These are phyloP conservation scores for Fusarium irregulare DNA, from an alignment of 2,329 filamentous ascomycete genomes.

Conservation along the genomic window DNA sequence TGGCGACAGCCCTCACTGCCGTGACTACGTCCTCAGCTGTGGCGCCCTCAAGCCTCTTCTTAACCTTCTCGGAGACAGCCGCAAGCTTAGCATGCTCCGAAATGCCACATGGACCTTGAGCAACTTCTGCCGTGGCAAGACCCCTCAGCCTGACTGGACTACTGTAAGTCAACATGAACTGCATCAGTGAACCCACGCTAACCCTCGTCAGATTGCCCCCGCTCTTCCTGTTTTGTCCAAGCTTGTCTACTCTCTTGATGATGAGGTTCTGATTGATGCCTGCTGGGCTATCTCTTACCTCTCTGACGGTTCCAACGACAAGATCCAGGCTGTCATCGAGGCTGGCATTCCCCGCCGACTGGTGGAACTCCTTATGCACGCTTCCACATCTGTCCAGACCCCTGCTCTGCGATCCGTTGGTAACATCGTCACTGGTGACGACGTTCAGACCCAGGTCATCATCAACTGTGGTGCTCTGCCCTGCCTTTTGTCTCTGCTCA, in stretches of 20 bases:
- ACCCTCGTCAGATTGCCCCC: conserved; percentile 78
- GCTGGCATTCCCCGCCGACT: conserved; percentile 95
- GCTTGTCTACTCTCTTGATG: conserved; percentile 97
- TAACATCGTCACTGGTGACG: conserved; percentile 98
- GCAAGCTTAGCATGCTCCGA: conserved; percentile 98
- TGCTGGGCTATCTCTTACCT: conserved; percentile 99
- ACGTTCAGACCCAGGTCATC: conserved; percentile 98
- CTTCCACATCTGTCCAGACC: conserved; percentile 97
- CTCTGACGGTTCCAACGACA: conserved; percentile 97
- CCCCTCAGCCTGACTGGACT: conserved; percentile 96
- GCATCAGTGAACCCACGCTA: conserved; percentile 9
- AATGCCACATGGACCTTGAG: conserved; percentile 99
- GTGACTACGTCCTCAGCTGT: conserved; percentile 93
- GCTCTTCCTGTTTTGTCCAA: conserved; percentile 95
- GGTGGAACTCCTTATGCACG: conserved; percentile 97
- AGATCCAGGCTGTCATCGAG: conserved; percentile 99
- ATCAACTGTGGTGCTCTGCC: conserved; percentile 97
- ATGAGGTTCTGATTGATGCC: conserved; percentile 97
- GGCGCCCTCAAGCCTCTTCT: conserved; percentile 93
- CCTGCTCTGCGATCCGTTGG: conserved; percentile 96
- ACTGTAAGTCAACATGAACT: conserved; percentile 71
- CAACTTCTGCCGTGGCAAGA: conserved; percentile 99
- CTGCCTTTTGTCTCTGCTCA: conserved; percentile 90
- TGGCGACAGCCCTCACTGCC: conserved; percentile 96
- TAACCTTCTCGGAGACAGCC: conserved; percentile 91